Evolutionary conservation across 2,329 filamentous ascomycete species (phyloP).

Genomic region (Ceratocystis harringtonii): DNA sequence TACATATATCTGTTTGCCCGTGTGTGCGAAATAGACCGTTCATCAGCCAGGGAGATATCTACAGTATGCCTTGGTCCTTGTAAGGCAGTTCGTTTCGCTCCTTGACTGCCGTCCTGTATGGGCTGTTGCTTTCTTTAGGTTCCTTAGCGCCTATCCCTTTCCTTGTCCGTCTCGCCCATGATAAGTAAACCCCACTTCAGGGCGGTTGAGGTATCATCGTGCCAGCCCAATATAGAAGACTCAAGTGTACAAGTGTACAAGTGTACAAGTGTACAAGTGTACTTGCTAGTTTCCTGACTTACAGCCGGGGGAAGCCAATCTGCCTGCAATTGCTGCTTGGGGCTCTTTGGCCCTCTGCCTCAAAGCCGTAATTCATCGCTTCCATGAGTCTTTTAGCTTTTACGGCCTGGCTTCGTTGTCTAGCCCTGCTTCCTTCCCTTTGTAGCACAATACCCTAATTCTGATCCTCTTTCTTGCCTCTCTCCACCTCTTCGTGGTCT

Average conservation of each 20-base stretch:
- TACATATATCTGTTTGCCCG: background rate
- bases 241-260: background rate
- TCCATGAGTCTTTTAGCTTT: background rate
- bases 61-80: no score
- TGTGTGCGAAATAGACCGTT: background rate
- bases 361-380: background rate
- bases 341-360: background rate
- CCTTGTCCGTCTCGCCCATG: background rate
- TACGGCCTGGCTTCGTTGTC: background rate
- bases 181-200: background rate
- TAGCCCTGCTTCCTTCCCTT: background rate
- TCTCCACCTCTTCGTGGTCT: slow-evolving; percentile 1
- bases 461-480: background rate
- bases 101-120: background rate
- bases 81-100: no score
- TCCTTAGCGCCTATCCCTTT: background rate
- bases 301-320: background rate
- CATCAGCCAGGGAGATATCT: background rate
- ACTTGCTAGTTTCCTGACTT: background rate
- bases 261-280: background rate
- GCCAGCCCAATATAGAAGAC: background rate
- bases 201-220: background rate
- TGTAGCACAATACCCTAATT: background rate
- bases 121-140: background rate
- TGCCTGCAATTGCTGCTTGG: background rate